Percentiles rank a stretch among this genome's conserved stretches.
Conservation (phyloP, 2,329 filamentous ascomycete species). For the Pseudogymnoascus sp. region DNA sequence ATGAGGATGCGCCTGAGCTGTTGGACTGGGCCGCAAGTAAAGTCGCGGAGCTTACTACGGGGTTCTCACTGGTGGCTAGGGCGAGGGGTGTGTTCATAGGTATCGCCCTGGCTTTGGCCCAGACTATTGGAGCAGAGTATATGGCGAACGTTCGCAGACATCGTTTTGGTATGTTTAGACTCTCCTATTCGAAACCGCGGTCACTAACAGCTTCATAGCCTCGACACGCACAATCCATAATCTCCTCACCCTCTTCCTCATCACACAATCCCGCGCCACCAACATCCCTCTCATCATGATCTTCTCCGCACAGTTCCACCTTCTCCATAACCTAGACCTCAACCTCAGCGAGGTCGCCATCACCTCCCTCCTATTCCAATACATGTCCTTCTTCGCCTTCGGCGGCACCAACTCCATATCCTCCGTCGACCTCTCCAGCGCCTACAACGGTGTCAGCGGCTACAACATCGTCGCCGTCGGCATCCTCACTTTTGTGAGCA, state of each 20-base stretch:
- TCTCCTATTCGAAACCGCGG: background rate
- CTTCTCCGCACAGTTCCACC: slow-evolving; percentile 56
- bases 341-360: slow-evolving; percentile 54
- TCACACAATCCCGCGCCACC: slow-evolving; percentile 78
- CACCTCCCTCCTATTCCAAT: slow-evolving; percentile 68
- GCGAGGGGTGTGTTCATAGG: slow-evolving; percentile 43
- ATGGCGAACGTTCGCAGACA: slow-evolving; percentile 14
- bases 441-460: slow-evolving; percentile 81
- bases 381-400: slow-evolving; percentile 79
- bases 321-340: slow-evolving; percentile 43
- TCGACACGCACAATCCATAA: slow-evolving; percentile 50
- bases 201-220: slow-evolving; percentile 17
- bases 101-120: slow-evolving; percentile 31
- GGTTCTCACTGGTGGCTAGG: slow-evolving; percentile 23
- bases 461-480: slow-evolving; percentile 82
- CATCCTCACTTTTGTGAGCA: slow-evolving; percentile 73
- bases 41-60: slow-evolving; percentile 19
- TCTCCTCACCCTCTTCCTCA: slow-evolving; percentile 67
- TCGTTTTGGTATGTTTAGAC: slow-evolving; percentile 7
- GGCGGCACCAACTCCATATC: slow-evolving; percentile 93
- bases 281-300: slow-evolving; percentile 82
- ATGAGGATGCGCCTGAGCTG: slow-evolving; percentile 80
- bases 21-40: slow-evolving; percentile 39
- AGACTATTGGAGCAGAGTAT: slow-evolving; percentile 40
- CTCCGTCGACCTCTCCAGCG: slow-evolving; percentile 86